Evolutionary conservation across 257 asterid species (phyloP).

Genomic region (Nicotiana noctiflora): DNA sequence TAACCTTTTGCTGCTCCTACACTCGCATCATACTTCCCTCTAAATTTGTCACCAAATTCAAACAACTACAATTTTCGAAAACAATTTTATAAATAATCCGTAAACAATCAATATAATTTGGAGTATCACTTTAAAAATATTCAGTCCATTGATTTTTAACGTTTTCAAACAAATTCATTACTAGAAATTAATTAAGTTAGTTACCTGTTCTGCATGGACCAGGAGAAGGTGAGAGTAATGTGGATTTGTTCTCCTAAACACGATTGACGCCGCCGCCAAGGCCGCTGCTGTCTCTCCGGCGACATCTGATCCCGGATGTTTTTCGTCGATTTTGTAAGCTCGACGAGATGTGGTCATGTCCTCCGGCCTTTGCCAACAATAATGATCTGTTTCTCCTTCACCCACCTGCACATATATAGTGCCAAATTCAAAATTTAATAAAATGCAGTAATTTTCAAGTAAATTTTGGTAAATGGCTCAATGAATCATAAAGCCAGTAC

Average conservation of each 20-base stretch:
- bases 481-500: too few species aligned
- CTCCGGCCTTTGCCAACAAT: slow-evolving; percentile 74
- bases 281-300: slow-evolving; percentile 72
- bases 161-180: not conserved
- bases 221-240: slow-evolving; percentile 58
- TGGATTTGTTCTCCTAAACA: slow-evolving; percentile 56
- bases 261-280: slow-evolving; percentile 59
- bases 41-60: slow-evolving; percentile 72
- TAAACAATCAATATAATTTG: not conserved
- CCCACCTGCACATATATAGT: slow-evolving; percentile 46
- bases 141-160: not conserved
- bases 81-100: too few species aligned
- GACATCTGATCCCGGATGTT: slow-evolving; percentile 58
- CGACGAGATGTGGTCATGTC: slow-evolving; percentile 70
- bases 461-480: not conserved
- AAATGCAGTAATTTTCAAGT: not conserved
- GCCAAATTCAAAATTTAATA: not conserved
- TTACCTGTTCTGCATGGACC: slow-evolving; percentile 61
- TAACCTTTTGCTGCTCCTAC: slow-evolving; percentile 69
- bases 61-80: slow-evolving; percentile 45
- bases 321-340: slow-evolving; percentile 54
- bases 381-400: slow-evolving; percentile 70
- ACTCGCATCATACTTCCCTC: slow-evolving; percentile 68
- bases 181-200: not conserved
- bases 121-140: not conserved